Conservation (phyloP, 805 yeast genomes). For the Candida easanensis region DNA sequence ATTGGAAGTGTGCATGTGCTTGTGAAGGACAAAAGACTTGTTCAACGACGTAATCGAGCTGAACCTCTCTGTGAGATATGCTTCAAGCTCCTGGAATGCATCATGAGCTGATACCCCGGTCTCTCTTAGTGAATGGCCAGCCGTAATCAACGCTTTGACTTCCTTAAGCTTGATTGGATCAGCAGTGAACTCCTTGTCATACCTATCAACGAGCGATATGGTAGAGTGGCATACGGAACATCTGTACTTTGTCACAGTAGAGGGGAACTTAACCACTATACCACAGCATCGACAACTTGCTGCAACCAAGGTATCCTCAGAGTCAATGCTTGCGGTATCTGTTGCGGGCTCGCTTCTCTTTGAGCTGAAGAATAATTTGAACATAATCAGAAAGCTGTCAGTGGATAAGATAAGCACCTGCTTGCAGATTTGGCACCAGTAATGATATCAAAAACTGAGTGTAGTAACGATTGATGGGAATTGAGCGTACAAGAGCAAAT, state of each 20-base stretch:
- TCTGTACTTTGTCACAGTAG: conserved; percentile 39
- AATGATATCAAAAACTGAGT: no score
- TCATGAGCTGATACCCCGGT: conserved; percentile 18
- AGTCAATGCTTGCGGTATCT: no score
- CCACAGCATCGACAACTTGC: conserved; percentile 55
- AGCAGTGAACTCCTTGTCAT: not conserved
- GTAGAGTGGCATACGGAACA: conserved; percentile 65
- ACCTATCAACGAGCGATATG: conserved; percentile 24
- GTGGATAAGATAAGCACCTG: no score
- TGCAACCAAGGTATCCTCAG: no score
- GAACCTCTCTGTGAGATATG: conserved; percentile 45
- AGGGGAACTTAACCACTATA: conserved; percentile 38
- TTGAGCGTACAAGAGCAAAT: no score
- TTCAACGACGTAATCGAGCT: conserved; percentile 47
- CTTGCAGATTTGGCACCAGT: no score
- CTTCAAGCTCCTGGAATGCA: conserved; percentile 49
- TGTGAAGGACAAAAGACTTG: conserved; percentile 47
- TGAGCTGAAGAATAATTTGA: no score
- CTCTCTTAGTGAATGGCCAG: conserved; percentile 5
- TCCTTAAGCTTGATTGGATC: not conserved
- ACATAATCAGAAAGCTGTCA: no score
- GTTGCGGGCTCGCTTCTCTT: no score
- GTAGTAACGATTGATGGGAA: no score
- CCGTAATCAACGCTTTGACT: conserved; percentile 4
- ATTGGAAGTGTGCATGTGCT: conserved; percentile 1